A percentile compares a stretch with the other conserved stretches of the same genome.
Conservation (phyloP, 192 early-diverging fungal genomes). For the Spizellomyces punctatus region DNA sequence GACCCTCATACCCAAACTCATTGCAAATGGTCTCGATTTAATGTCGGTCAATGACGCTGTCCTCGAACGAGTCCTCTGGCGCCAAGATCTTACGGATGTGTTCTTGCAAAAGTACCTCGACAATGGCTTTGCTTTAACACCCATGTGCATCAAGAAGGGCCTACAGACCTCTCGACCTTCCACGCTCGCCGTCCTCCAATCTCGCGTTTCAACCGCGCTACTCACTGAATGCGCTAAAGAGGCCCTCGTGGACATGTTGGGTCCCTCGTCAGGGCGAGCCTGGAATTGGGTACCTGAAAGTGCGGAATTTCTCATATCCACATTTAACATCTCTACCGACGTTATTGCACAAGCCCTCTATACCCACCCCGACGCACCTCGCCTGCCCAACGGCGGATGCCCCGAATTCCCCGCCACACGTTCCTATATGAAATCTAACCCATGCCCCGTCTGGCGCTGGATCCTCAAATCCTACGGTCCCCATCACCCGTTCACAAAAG, state of each 20-base stretch:
- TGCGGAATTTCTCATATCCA: conserved; percentile 35
- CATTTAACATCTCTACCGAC: conserved; percentile 41
- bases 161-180: conserved; percentile 40
- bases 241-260: conserved; percentile 53
- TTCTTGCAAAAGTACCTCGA: conserved; percentile 35
- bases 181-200: conserved; percentile 38
- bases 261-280: conserved; percentile 38
- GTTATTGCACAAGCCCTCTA: conserved; percentile 35
- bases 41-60: conserved; percentile 44
- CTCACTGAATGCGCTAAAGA: conserved; percentile 43
- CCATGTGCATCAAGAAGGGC: conserved; percentile 43
- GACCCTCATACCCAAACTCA: conserved; percentile 29
- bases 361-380: conserved; percentile 8
- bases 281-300: conserved; percentile 46
- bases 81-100: conserved; percentile 38
- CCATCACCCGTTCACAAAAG: conserved; percentile 47
- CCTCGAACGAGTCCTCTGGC: conserved; percentile 49
- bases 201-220: conserved; percentile 11
- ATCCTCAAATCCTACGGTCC: conserved; percentile 49
- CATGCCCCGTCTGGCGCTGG: conserved; percentile 56
- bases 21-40: conserved; percentile 43
- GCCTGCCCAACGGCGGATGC: conserved; percentile 34
- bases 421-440: conserved; percentile 51
- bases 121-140: conserved; percentile 42
- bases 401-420: conserved; percentile 52